Conservation (phyloP, 768 basidiomycete genomes). For the Dictyophora rubrovolvata region DNA sequence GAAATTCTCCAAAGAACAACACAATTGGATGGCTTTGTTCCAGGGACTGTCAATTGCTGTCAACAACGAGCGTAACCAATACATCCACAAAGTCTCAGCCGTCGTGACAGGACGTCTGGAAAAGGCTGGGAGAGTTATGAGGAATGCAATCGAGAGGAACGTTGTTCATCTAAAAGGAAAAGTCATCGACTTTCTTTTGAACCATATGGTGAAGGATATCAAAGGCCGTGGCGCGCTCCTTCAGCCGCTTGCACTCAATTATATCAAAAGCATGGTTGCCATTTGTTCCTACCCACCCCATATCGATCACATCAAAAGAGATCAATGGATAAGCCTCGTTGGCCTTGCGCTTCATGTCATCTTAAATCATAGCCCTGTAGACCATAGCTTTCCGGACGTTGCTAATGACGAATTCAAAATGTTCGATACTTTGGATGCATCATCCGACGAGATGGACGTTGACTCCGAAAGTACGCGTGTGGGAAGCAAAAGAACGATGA, state of each 20-base stretch:
- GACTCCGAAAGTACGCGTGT: constrained; percentile 18
- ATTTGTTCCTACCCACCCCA: constrained; percentile 64
- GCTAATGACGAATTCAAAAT: constrained; percentile 21
- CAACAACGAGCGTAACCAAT: constrained; percentile 45
- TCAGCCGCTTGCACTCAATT: constrained; percentile 62
- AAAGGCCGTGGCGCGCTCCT: constrained; percentile 37
- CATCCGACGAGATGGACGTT: constrained; percentile 18
- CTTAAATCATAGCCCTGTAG: constrained; percentile 42
- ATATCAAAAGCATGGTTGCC: constrained; percentile 63
- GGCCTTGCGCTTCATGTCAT: constrained; percentile 71
- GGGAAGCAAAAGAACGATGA: constrained; percentile 1
- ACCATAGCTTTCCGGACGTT: constrained; percentile 20
- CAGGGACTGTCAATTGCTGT: constrained; percentile 65
- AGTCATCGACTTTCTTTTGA: constrained; percentile 45
- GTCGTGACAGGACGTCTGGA: constrained; percentile 50
- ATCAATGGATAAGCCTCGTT: constrained; percentile 57
- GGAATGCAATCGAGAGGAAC: constrained; percentile 63
- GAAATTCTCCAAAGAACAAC: not conserved
- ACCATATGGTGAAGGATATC: constrained; percentile 55
- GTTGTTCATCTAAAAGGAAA: constrained; percentile 45
- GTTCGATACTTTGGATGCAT: constrained; percentile 14
- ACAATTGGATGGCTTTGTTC: constrained; percentile 57
- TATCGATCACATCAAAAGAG: constrained; percentile 59
- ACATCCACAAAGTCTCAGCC: constrained; percentile 31
- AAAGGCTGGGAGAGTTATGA: constrained; percentile 55